Conservation (phyloP, 1,284 basidiomycete species). For the Heterobasidion parviporum region DNA sequence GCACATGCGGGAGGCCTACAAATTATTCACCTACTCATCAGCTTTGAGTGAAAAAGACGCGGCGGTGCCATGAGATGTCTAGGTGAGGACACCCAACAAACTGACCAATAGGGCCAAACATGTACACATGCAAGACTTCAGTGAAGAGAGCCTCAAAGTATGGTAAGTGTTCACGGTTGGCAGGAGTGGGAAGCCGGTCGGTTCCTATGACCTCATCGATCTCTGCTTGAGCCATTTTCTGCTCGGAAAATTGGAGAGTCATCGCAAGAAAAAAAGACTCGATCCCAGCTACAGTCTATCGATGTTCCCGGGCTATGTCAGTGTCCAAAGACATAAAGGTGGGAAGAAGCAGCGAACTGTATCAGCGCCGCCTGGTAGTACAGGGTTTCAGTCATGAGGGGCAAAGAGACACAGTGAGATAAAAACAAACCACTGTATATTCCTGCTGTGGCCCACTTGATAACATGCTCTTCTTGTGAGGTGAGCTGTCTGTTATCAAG, state of each 20-base stretch:
- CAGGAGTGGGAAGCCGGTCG: slow-evolving; percentile 14
- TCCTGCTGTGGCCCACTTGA: slow-evolving; percentile 16
- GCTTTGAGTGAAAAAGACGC: neutral
- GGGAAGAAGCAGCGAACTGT: slow-evolving; percentile 39
- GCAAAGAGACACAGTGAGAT: slow-evolving; percentile 18
- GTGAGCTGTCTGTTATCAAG: slow-evolving; percentile 14
- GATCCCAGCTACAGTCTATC: slow-evolving; percentile 15
- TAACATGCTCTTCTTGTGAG: slow-evolving; percentile 16
- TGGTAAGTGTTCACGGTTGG: slow-evolving; percentile 14
- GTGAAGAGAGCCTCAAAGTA: slow-evolving; percentile 14
- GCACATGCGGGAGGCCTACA: slow-evolving; percentile 13
- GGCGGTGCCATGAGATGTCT: neutral
- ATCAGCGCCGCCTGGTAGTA: slow-evolving; percentile 13
- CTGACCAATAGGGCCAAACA: neutral
- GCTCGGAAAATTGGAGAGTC: slow-evolving; percentile 18
- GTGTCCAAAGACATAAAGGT: slow-evolving; percentile 42
- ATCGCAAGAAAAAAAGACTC: slow-evolving; percentile 22
- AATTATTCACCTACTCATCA: neutral
- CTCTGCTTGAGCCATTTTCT: slow-evolving; percentile 19
- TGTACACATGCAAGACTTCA: slow-evolving; percentile 14
- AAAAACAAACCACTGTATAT: too few species aligned
- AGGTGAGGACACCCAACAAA: neutral
- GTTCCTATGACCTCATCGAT: slow-evolving; percentile 19
- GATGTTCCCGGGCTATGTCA: slow-evolving; percentile 37
- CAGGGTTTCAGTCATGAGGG: too few species aligned